Evolutionary conservation across 1,284 basidiomycete species (phyloP), one percentile per base, ranked within the genome.

Genomic region (Peniophora sp.): DNA sequence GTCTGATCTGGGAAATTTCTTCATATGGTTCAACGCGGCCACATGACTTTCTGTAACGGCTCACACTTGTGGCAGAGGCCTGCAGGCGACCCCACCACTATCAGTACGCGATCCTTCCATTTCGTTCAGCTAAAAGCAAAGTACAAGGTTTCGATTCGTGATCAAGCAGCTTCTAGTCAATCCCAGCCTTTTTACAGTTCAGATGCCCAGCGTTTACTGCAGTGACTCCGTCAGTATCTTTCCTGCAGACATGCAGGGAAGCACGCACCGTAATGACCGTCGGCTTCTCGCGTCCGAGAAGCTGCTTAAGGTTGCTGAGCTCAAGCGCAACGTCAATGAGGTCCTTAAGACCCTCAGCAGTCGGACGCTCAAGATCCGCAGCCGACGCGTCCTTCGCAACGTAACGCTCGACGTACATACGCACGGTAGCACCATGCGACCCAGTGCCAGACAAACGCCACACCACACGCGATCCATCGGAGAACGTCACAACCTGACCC

Each of bases 371-470:
- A 63, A 95, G 88, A 71, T 92, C 93, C 53, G 63, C 71, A 55
- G 74, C 69, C 56, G 93, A 85, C 60, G 89, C 87, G 32, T 77
- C 72, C n/a, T 79, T 66, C 20, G 72, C 69, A 49, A 92, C 83
- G 70, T 99, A 99, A 67, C 95, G 85, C 70, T 95, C 92, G 41
- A 93, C 83, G 62, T 95, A 95, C 80, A 95, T 77, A 56, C 92
- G 77, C 50, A 95, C 90, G 10, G 97, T 99, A 17, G 97, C 97
- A 47, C 96, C 96, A 46, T 92, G 87, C 57, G 88, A 92, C 17
- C 96, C 96, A 0, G 97, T 99, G 48, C 97, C 96, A 56, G 90
- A 94, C 50, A 99, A 74, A 52, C 97, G 83, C 80, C 97, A 98
- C 54, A 99, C 92, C 57, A 99, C 89, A 49, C 96, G 80, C 49